These are phyloP conservation scores for Cordia subcordata DNA, from an alignment of 257 asterid species.

Conservation along the genomic window DNA sequence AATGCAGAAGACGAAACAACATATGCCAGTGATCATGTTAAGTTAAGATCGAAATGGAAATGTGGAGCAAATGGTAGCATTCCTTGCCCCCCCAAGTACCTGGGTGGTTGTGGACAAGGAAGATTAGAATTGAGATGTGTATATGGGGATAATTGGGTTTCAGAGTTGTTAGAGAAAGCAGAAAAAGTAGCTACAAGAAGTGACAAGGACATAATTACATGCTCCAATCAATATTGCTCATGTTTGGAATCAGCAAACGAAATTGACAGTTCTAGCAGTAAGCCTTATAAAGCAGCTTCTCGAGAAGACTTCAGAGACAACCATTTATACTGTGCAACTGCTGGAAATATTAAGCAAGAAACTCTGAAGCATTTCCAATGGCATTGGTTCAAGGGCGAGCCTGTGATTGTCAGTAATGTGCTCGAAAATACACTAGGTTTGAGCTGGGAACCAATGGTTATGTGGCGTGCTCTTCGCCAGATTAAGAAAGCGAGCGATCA, in stretches of 20 bases:
- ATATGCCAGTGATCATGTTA: slow-evolving; percentile 11
- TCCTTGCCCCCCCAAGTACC: slow-evolving; percentile 39
- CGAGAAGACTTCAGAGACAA: slow-evolving; percentile 52
- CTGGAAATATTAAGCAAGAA: slow-evolving; percentile 41
- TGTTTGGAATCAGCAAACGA: slow-evolving; percentile 27
- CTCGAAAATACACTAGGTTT: slow-evolving; percentile 65
- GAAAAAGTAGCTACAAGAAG: slow-evolving; percentile 21
- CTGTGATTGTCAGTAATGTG: slow-evolving; percentile 72
- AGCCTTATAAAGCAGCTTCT: slow-evolving; percentile 52
- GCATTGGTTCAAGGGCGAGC: slow-evolving; percentile 83
- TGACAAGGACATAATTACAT: slow-evolving; percentile 16
- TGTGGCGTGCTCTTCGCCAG: slow-evolving; percentile 94
- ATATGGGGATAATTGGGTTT: slow-evolving; percentile 18
- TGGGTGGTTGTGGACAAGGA: slow-evolving; percentile 47
- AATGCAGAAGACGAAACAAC: slow-evolving; percentile 14
- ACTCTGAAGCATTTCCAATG: slow-evolving; percentile 68
- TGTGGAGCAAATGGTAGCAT: slow-evolving; percentile 35
- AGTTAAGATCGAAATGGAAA: slow-evolving; percentile 35
- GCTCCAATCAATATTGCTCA: slow-evolving; percentile 22
- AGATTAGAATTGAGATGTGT: slow-evolving; percentile 32
- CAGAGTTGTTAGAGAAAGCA: slow-evolving; percentile 39
- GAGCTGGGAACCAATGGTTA: slow-evolving; percentile 99
- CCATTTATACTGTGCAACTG: slow-evolving; percentile 58
- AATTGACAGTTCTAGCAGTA: slow-evolving; percentile 17
- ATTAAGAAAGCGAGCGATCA: slow-evolving; percentile 30